Evolutionary conservation across 768 basidiomycete species (phyloP), one percentile per base, ranked within the genome.

Genomic region (Lentinula sp.): DNA sequence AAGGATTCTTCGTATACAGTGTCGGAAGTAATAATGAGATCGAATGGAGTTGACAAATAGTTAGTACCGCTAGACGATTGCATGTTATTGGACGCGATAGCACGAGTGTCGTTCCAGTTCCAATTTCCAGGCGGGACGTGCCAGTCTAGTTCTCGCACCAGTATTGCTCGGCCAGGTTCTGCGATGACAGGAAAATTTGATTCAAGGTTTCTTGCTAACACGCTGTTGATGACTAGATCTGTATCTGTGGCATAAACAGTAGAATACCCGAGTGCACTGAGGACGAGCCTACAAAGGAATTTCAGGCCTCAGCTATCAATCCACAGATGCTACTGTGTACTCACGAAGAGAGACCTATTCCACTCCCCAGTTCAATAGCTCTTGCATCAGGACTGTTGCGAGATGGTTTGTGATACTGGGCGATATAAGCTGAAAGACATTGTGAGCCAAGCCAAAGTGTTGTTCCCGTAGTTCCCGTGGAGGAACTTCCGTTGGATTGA

Each of bases 361-460:
- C 93, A 66, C 87, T 86, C 59, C 93, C 93, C 18, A 95, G 75
- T 70, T 96, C 93, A 60, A 93, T 74, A 7, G 82, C 86, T 58
- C 76, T 40, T 40, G 34, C 23, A 21, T 28, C 21, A 5, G 16
- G 21, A 8, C 4, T 54, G 64, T 60, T 51, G 48, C 34, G 59
- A 63, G 65, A 68, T 61, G 68, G 70, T 28, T 46, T 31, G 57
- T 75, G 75, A 21, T 74, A 63, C 51, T 77, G 71, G 18, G 78
- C 73, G 35, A 92, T 76, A 68, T 85, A 91, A 48, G 78, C 67
- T 16, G 88, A 79, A 42, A 94, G 80, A 68, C 88, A 81, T 71
- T 95, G 92, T 0, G 85, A 89, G 45, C 84, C 85, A 57, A 93
- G 84, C 93, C 93, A 94, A 55, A 94, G 83, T 2, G 89, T 84